Percentiles rank a stretch among this genome's conserved stretches.
These are phyloP conservation scores for Pichia sp. DNA, from an alignment of 1,139 yeast genomes.

Conservation along the genomic window DNA sequence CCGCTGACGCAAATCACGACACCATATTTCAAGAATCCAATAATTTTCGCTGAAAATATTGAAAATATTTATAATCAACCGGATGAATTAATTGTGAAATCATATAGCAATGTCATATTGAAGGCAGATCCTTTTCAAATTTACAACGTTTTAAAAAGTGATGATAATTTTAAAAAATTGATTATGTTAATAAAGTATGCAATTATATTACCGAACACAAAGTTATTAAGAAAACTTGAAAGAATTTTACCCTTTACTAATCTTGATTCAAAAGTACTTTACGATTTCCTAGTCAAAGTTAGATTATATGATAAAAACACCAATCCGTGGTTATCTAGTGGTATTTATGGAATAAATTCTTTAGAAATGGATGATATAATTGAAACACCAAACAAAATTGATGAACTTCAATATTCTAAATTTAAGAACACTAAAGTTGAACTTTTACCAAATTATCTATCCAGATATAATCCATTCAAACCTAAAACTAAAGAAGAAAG, in stretches of 20 bases:
- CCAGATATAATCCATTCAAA: slow-evolving; percentile 7
- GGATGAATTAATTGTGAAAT: slow-evolving; percentile 6
- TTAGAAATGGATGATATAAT: slow-evolving; percentile 5
- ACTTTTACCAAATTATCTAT: slow-evolving; percentile 5
- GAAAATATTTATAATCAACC: slow-evolving; percentile 12
- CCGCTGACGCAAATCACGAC: slow-evolving; percentile 17
- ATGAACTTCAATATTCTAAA: slow-evolving; percentile 10
- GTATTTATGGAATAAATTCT: slow-evolving; percentile 16
- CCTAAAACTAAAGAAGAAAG: background rate
- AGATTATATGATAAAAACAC: slow-evolving; percentile 14
- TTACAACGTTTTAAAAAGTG: slow-evolving; percentile 14
- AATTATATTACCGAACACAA: slow-evolving; percentile 24
- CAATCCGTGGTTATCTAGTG: slow-evolving; percentile 21
- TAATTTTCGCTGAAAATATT: slow-evolving; percentile 11
- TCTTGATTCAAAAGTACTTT: slow-evolving; percentile 12
- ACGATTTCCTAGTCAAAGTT: slow-evolving; percentile 12
- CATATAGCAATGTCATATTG: slow-evolving; percentile 12
- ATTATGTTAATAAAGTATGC: slow-evolving; percentile 23
- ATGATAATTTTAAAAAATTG: slow-evolving; percentile 15
- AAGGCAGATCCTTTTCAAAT: slow-evolving; percentile 14
- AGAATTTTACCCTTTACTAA: slow-evolving; percentile 5
- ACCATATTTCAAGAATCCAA: slow-evolving; percentile 21
- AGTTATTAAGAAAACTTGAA: slow-evolving; percentile 14
- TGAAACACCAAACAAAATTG: background rate
- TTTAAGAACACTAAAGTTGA: slow-evolving; percentile 1